Conservation (phyloP, 2,329 filamentous ascomycete genomes). For the Graphium sp. region DNA sequence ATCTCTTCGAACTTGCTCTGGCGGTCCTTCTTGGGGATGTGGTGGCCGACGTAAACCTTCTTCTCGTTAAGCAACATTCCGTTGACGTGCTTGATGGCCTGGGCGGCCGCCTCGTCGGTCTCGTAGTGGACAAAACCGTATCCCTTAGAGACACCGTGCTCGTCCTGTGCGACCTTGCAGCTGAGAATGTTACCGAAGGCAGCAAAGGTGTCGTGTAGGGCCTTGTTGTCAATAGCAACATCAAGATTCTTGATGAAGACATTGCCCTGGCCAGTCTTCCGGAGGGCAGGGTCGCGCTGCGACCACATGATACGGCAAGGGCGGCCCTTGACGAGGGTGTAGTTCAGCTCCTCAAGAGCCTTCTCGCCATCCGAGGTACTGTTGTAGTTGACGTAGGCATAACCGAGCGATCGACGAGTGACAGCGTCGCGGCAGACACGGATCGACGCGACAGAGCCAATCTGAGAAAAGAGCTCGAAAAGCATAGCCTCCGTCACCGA, state of each 20-base stretch:
- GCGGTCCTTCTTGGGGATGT: constrained; percentile 99
- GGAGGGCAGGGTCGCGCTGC: constrained; percentile 94
- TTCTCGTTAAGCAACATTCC: constrained; percentile 99
- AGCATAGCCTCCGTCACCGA: constrained; percentile 99
- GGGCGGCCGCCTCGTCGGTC: constrained; percentile 89
- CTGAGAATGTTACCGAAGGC: constrained; percentile 98
- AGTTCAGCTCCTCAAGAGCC: constrained; percentile 97
- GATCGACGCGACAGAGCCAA: constrained; percentile 96
- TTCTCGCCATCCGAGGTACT: constrained; percentile 92
- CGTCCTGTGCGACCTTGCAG: constrained; percentile 98
- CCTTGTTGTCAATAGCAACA: constrained; percentile 98
- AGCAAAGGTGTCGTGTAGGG: constrained; percentile 96
- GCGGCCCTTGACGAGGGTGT: constrained; percentile 96
- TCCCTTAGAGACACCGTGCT: constrained; percentile 91
- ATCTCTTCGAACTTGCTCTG: constrained; percentile 99
- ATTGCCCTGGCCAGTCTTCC: constrained; percentile 98
- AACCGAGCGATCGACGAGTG: constrained; percentile 94
- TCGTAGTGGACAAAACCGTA: constrained; percentile 99
- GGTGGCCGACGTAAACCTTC: constrained; percentile 98
- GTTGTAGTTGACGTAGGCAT: constrained; percentile 99
- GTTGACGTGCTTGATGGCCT: constrained; percentile 99
- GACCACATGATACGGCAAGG: constrained; percentile 99
- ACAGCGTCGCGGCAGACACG: constrained; percentile 99
- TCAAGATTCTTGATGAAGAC: constrained; percentile 99
- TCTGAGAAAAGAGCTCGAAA: constrained; percentile 99